Base-by-base conservation (phyloP, 2,329 filamentous ascomycete species). In the Rhexocercosporidium sp. region DNA sequence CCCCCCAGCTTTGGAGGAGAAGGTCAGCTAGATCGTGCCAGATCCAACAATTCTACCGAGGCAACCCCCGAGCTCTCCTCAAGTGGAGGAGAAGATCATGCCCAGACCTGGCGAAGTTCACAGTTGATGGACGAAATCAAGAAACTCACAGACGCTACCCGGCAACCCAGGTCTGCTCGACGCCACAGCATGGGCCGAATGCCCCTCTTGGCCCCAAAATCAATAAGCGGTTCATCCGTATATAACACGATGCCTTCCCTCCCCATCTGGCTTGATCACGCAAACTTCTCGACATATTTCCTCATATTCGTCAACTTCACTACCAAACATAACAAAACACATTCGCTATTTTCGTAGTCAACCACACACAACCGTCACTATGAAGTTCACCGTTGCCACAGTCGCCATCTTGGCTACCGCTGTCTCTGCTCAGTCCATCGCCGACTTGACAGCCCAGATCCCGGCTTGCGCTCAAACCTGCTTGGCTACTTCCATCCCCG, bases 381-480 rank as follows among this genome's bases (percentile, higher is more conserved):
- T 68, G 66, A 68, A 69, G 61, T 66, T 64, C 61, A 29, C 57
- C 16, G 4, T 25, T 31, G 34, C 59, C 25, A 51, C 64, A 12
- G 8, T 57, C 47, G 56, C 53, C 56, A 31, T 64, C 56, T 46
- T 66, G 63, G 64, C 54, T 60, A 60, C 66, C 29, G 63, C 71
- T 41, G 70, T 69, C 60, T 69, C 66, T 54, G 67, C 74, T 22
- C 71, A 76, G 39, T 63, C 67, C 29, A 67, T 74, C 41, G 41
- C 59, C 14, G 60, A 64, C 0, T 56, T 67, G 12, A 37, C 68
- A 0, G 66, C 72, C 14, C 18, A 68, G 54, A 46, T 76, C 6
- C 74, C 74, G 46, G 47, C 70, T 4, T 76, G 74, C 66, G 57
- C 68, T 11, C 56, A 71, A 22, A 46, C 67, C 14, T 75, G 74